A percentile compares a stretch with the other conserved stretches of the same genome.
Conservation (phyloP, 2,329 filamentous ascomycete species). For the Hymenoscyphus albidus region DNA sequence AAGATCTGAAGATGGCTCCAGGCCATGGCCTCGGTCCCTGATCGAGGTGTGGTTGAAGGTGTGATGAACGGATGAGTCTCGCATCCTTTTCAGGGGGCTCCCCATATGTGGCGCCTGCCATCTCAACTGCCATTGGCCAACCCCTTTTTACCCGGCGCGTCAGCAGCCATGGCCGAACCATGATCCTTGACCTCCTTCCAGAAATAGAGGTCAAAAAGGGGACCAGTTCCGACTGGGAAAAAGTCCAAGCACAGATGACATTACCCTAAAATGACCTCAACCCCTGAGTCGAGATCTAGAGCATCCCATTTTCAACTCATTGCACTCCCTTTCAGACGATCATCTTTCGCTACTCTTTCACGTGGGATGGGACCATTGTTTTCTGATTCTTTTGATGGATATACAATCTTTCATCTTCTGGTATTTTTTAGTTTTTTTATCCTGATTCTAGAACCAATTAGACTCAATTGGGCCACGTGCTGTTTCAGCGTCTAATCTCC, state of each 20-base stretch:
- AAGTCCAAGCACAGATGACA: not conserved
- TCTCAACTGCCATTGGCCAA: not conserved
- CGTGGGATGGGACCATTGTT: not conserved
- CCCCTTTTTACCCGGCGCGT: not conserved
- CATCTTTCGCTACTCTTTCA: not conserved
- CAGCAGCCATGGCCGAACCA: not conserved
- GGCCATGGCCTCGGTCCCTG: not conserved
- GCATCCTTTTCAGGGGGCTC: not conserved
- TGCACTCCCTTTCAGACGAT: not conserved
- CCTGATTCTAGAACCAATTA: not conserved
- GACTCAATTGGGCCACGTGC: not conserved
- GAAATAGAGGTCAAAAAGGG: not conserved
- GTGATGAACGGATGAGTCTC: not conserved
- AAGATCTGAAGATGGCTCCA: not conserved
- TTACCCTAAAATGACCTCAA: not conserved
- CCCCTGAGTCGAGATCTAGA: constrained; percentile 2
- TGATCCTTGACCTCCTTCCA: not conserved
- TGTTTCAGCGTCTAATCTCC: not conserved
- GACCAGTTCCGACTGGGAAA: constrained; percentile 1
- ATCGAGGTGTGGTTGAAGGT: not conserved
- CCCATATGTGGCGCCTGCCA: not conserved
- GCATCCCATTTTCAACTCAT: not conserved
- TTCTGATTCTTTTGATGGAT: not conserved
- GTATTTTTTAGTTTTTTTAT: not conserved
- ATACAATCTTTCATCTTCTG: not conserved